Evolutionary conservation across 371 early-diverging fungal species (phyloP), one percentile per base, ranked within the genome.

Genomic region (Apophysomyces ossiformis): DNA sequence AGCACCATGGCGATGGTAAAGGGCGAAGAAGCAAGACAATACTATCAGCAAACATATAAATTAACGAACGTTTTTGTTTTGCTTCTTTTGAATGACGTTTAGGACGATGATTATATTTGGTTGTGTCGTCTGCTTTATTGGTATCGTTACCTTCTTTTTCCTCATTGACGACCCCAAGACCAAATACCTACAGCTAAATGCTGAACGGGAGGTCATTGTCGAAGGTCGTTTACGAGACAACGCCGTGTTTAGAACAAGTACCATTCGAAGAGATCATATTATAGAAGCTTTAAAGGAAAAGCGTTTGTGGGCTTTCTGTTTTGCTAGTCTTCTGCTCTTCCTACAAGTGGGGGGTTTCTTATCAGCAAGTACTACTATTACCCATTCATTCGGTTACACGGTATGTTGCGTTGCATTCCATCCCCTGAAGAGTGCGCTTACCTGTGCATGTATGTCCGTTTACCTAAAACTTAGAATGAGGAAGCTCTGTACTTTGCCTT

Each of bases 1-100:
- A 37, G 37, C 45, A 7, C 63, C 62, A 15, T 87, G 88, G 87
- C 77, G 76, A 69, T 85, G 84, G 76, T 61, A 67, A 36, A 43
- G 12, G 9, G 43, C 1, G 47, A 13, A 15, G 5, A 16, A 46
- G 16, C 9, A 46, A 7, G n/a, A 13, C 13, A 13, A 26, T 26
- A 26, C 26, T 26, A 26, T 26, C 26, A 26, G 1, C 2, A 2
- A 26, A 26, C 1, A 1, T 26, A 26, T 2, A 26, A 26, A 2
- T 26, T 26, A 26, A 26, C 37, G 18, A 26, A 41, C 13, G 7
- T 36, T 5, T 54, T 9, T 2, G 36, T 32, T 44, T 43, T 61
- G 35, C 35, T 50, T 0, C 43, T 56, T 0, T 58, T 58, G 38
- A 13, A 13, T 41, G 2, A 26, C 41, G 0, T 11, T 43, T 63